Percentiles rank a stretch among this genome's conserved stretches.
phyloP scores from a whole-genome alignment of 805 yeast species.

The Wickerhamomyces ciferrii region DNA sequence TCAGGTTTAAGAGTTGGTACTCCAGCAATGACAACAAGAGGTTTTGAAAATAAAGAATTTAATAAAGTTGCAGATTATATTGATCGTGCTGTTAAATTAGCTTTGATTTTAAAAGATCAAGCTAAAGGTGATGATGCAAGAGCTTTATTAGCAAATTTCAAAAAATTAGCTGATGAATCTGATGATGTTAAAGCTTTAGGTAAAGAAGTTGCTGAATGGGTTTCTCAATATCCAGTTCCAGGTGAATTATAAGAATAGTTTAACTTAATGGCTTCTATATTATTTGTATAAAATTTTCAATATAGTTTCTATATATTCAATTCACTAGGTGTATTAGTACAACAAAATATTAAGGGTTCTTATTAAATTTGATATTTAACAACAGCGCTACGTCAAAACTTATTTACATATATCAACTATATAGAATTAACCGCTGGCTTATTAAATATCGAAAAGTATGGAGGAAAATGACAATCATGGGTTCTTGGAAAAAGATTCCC shows the following conservation, averaged over 20 bases:
- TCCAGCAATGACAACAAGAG: constrained; percentile 98
- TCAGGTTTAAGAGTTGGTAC: constrained; percentile 96
- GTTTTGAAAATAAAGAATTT: constrained; percentile 76
- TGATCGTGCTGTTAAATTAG: constrained; percentile 69
- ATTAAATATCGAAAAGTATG: no score
- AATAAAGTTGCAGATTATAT: constrained; percentile 75
- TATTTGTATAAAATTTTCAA: no score
- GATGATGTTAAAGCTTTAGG: constrained; percentile 56
- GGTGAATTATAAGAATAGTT: constrained; percentile 61
- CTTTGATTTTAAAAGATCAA: constrained; percentile 53
- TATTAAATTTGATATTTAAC: no score
- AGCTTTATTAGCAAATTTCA: constrained; percentile 63
- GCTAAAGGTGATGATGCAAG: constrained; percentile 55
- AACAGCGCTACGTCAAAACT: no score
- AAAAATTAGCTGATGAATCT: constrained; percentile 60
- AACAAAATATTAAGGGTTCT: no score
- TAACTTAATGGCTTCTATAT: no score
- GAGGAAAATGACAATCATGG: no score
- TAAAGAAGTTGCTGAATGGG: constrained; percentile 69
- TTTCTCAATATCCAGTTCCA: constrained; percentile 77
- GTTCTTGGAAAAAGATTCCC: no score
- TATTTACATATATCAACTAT: no score
- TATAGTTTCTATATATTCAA: no score
- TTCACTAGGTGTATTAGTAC: no score
- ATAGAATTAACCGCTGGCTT: no score